Base-by-base conservation (phyloP, 805 yeast genomes). In the Candida alai region DNA sequence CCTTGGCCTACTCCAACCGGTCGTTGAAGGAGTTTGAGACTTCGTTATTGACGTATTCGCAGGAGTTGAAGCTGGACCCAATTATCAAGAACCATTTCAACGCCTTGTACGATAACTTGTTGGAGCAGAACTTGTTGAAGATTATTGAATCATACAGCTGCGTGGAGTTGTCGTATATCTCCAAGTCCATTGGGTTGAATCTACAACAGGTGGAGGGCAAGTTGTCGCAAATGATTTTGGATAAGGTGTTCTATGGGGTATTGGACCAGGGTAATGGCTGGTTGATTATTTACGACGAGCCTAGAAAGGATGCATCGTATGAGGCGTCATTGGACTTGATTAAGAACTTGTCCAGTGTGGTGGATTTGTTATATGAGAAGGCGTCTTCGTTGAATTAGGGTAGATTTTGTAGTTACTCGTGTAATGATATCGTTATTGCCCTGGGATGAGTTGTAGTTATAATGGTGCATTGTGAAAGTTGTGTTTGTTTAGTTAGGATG, bases 251-350 rank as follows among this genome's bases (percentile, higher is more conserved):
- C 49, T 84, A 80, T 54, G 99, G 98, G 30, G 97, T 93, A 23
- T 70, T 93, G 47, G 98, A 93, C 60, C 99, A 93, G 67, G 97
- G 97, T 30, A 89, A 89, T 56, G 98, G 98, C 6, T 93, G 97
- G 96, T 73, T 93, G 49, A 80, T 87, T 45, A 77, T 93, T 39
- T 93, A 85, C 53, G 95, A 87, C 39, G 84, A 88, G 55, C 95
- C 96, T 26, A 78, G 76, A 52, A 78, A 79, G 42, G 97, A 93
- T 59, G 84, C 84, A 24, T 80, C 94, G 32, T 93, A 90, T 54
- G 93, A 83, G 43, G 79, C 90, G 35, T 83, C 94, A 28, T 74
- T 90, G 47, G 93, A 85, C 38, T 77, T 95, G 46, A 78, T 94
- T 32, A 84, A 84, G 56, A 84, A 85, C 54, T 79, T 93, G 78